Conservation (phyloP, 1,284 basidiomycete genomes). For the Cryptococcus sp. region DNA sequence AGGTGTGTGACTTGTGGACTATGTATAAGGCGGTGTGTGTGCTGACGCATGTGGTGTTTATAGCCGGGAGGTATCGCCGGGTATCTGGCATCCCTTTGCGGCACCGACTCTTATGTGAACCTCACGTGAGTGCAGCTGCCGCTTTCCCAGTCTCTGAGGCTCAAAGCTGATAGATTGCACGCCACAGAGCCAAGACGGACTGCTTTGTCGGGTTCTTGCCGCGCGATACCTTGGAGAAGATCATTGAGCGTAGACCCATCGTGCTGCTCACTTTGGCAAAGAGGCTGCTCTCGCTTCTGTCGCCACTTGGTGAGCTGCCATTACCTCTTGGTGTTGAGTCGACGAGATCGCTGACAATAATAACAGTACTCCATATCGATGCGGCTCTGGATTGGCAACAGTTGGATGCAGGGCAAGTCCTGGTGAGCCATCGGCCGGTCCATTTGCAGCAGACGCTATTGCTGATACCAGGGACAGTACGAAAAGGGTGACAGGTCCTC, state of each 20-base stretch:
- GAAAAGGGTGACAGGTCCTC: conserved; percentile 83
- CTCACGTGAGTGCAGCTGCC: conserved; percentile 53
- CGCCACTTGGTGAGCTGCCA: conserved; percentile 67
- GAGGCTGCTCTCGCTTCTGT: conserved; percentile 86
- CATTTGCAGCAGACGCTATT: neutral
- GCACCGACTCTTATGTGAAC: conserved; percentile 90
- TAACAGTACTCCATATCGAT: conserved; percentile 92
- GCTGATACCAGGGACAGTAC: conserved; percentile 66
- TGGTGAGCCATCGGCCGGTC: neutral
- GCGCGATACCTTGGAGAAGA: conserved; percentile 76
- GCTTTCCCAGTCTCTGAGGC: neutral
- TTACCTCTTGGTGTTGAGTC: too few relatives aligned
- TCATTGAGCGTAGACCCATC: conserved; percentile 91
- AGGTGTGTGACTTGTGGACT: conserved; percentile 42
- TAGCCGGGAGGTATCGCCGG: conserved; percentile 98
- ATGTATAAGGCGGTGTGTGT: neutral
- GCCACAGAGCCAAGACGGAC: conserved; percentile 83
- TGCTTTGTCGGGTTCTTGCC: conserved; percentile 94
- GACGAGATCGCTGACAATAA: neutral
- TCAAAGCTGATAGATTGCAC: neutral
- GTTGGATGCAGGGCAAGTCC: conserved; percentile 73
- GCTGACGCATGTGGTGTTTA: conserved; percentile 5
- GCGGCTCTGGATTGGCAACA: conserved; percentile 98
- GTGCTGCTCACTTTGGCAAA: conserved; percentile 96
- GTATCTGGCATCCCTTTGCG: conserved; percentile 90